Base-by-base conservation (phyloP, 179 eudicot genomes). In the Amaranthus tricolor region DNA sequence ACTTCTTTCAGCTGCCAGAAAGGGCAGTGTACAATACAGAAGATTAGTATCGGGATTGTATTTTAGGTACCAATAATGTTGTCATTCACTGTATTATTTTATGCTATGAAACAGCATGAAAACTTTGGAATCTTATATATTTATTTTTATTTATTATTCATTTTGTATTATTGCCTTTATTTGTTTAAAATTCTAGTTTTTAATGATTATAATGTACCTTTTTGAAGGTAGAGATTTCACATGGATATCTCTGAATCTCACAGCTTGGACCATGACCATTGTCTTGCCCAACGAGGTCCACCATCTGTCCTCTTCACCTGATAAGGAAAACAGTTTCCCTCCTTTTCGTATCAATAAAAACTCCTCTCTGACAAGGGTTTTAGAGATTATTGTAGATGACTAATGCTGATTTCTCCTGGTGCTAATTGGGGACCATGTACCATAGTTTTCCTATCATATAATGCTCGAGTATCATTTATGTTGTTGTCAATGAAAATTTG, bases 171-270 rank as follows among this genome's bases (percentile, higher is more conserved):
- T 31, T 31, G 40, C 40, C 40, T 31, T 60, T 9, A 51, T 62
- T 9, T 62, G 40, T 77, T 52, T 70, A 20, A 11, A n/a, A 21
- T 51, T 52, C 24, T 24, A 53, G 40, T 53, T 51, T 52, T 51
- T 24, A 53, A 53, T 53, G 48, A 68, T 68, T 24, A 24, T 68
- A 7, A 24, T 24, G 72, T 77, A 64, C 53, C 53, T 70, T 56
- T 50, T 59, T 48, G 17, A 21, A 43, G 49, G 58, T 19, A n/a
- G 47, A 67, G 70, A 53, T 47, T 77, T 86, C 89, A 88, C 94
- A 86, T 89, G 89, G 87, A 84, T 82, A 62, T 62, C 74, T 71
- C 75, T 78, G 86, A 56, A 57, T 79, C 89, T 84, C 89, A 83
- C 87, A 85, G 73, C 56, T 77, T 78, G 87, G 87, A 84, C 86